Evolutionary conservation across 257 asterid genomes (phyloP).

Genomic region (Craterostigma plantagineum): DNA sequence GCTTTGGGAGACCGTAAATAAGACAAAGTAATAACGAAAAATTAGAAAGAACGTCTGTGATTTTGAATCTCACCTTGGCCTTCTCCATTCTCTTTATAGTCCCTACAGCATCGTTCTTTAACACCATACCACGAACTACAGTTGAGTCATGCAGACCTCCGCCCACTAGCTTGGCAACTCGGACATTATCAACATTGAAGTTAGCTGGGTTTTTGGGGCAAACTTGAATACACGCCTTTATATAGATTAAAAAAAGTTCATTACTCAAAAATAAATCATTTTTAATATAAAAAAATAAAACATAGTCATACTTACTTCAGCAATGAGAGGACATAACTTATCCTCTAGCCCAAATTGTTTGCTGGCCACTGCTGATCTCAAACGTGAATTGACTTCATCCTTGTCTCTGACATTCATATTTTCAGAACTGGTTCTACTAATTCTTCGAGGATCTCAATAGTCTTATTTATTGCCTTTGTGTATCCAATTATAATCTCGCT

Average conservation of each 20-base stretch:
- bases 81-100: slow-evolving; percentile 72
- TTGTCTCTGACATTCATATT: slow-evolving; percentile 69
- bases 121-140: slow-evolving; percentile 72
- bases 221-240: slow-evolving; percentile 86
- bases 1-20: no score
- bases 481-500: slow-evolving; percentile 85
- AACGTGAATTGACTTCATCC: slow-evolving; percentile 48
- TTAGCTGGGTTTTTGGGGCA: slow-evolving; percentile 86
- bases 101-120: slow-evolving; percentile 79
- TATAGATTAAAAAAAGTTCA: no score
- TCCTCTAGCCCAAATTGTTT: slow-evolving; percentile 90
- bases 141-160: slow-evolving; percentile 70
- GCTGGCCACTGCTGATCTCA: slow-evolving; percentile 92
- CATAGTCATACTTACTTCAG: slow-evolving; percentile 31
- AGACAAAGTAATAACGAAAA: slow-evolving; percentile 3
- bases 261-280: background rate
- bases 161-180: slow-evolving; percentile 88
- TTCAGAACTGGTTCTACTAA: slow-evolving; percentile 64
- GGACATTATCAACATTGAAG: slow-evolving; percentile 91
- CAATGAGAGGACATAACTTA: slow-evolving; percentile 49
- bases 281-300: background rate
- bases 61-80: slow-evolving; percentile 48
- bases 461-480: slow-evolving; percentile 60
- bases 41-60: background rate
- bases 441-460: slow-evolving; percentile 49